Evolutionary conservation across 306 rosid species (phyloP).

Genomic region (Pueraria montana): DNA sequence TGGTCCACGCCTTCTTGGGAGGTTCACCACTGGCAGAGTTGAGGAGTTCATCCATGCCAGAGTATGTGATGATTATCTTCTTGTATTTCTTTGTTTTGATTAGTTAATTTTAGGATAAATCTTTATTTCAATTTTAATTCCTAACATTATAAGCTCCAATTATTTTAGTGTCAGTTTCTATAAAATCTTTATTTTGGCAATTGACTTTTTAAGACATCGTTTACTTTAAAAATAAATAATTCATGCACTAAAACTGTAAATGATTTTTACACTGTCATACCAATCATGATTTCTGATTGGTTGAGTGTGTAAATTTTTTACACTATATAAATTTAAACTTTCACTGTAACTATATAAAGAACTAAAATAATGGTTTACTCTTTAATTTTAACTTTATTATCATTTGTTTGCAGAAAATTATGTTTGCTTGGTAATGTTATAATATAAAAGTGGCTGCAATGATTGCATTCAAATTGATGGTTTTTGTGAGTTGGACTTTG

Average conservation of each 20-base stretch:
- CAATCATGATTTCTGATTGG: background rate
- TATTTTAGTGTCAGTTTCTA: too few relatives aligned
- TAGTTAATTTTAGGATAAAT: background rate
- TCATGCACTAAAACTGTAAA: background rate
- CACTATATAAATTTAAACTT: too few relatives aligned
- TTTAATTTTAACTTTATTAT: background rate
- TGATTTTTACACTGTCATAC: too few relatives aligned
- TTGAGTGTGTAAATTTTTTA: background rate
- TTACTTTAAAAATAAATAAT: too few relatives aligned
- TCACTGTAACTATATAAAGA: too few relatives aligned
- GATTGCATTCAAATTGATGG: background rate
- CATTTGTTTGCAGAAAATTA: background rate
- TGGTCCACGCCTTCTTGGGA: constrained; percentile 86
- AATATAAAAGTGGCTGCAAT: constrained; percentile 6
- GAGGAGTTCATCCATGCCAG: constrained; percentile 90
- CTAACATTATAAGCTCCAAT: too few relatives aligned
- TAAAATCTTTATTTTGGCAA: background rate
- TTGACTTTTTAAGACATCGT: background rate
- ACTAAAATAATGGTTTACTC: too few relatives aligned
- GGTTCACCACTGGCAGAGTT: constrained; percentile 70
- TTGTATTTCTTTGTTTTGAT: background rate
- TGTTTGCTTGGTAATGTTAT: background rate
- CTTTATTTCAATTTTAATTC: too few relatives aligned
- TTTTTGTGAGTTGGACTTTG: background rate
- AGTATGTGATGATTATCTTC: constrained; percentile 53